Base-by-base conservation (phyloP, 306 rosid genomes). In the Cucumis hystrix region DNA sequence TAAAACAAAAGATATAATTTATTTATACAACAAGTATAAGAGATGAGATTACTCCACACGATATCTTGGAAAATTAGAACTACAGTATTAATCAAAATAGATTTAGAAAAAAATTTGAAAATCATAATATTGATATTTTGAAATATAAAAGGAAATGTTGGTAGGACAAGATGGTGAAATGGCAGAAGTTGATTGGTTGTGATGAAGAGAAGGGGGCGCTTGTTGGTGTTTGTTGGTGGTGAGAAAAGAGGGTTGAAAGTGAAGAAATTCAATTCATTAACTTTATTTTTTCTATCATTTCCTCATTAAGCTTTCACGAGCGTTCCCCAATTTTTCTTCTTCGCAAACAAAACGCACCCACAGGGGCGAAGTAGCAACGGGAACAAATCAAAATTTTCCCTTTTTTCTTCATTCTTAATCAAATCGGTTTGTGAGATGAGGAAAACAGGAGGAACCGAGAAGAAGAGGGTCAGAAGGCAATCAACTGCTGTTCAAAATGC, bases 391-490 rank as follows among this genome's bases (percentile, higher is more conserved):
- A 73, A 7, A 8, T 18, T 51, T 66, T 0, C 52, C 47, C 13
- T 0, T 18, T 35, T 39, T 64, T 1, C 9, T 64, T 64, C 6
- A 0, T 54, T 54, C 25, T 23, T 2, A 52, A 73, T 30, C 47
- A 11, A 54, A 73, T 73, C 63, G 28, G 21, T 1, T 20, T 47
- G 45, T 11, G 80, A 80, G 56, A 95, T 96, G 99, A 96, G 88
- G 99, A 95, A 84, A 87, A 68, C 96, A 9, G 93, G 90, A 51
- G 98, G 90, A 59, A 89, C 92, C 8, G 99, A 96, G 87, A 96
- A 92, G 93, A 96, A 96, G 81, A 89, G 97, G 85, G 89, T 88
- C 10, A 89, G 98, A 83, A 90, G 99, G 67, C 89, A 93, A 70
- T 78, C 96, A 6, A 84, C 87, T 67, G 87, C 91, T 83, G 49